A percentile compares a stretch with the other conserved stretches of the same genome.
Evolutionary conservation across 2,329 filamentous ascomycete genomes (phyloP).

Genomic region (Penicillium sp.): DNA sequence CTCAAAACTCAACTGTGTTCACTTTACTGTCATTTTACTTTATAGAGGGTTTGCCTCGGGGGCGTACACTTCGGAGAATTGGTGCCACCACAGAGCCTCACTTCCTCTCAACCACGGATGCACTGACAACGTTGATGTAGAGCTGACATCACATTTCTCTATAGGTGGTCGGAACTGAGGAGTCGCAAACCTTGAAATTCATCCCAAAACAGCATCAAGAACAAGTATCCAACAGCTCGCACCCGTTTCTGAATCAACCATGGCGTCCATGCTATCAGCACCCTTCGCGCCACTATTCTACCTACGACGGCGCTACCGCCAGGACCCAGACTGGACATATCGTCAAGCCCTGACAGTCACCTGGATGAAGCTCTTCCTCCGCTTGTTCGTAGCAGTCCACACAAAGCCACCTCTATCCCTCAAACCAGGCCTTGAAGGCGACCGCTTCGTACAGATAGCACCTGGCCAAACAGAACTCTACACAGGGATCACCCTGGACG

Average conservation of each 20-base stretch:
- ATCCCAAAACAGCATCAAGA: too few species aligned
- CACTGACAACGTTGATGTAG: background rate
- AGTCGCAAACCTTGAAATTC: too few species aligned
- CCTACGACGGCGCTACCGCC: slow-evolving; percentile 4
- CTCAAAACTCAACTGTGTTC: too few species aligned
- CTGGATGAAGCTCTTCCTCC: slow-evolving; percentile 5
- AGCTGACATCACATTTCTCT: slow-evolving; percentile 2
- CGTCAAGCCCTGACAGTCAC: slow-evolving; percentile 11
- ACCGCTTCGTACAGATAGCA: slow-evolving; percentile 12
- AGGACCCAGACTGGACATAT: slow-evolving; percentile 14
- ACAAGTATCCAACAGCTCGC: too few species aligned
- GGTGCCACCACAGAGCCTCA: too few species aligned
- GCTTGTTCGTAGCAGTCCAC: slow-evolving; percentile 10
- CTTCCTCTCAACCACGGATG: too few species aligned
- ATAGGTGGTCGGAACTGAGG: too few species aligned
- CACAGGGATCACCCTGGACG: slow-evolving; percentile 1
- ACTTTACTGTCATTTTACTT: too few species aligned
- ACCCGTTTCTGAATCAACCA: background rate
- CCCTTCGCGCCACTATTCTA: slow-evolving; percentile 6
- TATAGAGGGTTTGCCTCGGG: too few species aligned
- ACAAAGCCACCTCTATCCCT: slow-evolving; percentile 13
- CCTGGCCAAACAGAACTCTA: slow-evolving; percentile 10
- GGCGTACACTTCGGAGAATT: too few species aligned
- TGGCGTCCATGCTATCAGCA: slow-evolving; percentile 2
- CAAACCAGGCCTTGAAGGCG: slow-evolving; percentile 9